phyloP scores from a whole-genome alignment of 2,329 filamentous ascomycete genomes.

The Nemania bipapillata region DNA sequence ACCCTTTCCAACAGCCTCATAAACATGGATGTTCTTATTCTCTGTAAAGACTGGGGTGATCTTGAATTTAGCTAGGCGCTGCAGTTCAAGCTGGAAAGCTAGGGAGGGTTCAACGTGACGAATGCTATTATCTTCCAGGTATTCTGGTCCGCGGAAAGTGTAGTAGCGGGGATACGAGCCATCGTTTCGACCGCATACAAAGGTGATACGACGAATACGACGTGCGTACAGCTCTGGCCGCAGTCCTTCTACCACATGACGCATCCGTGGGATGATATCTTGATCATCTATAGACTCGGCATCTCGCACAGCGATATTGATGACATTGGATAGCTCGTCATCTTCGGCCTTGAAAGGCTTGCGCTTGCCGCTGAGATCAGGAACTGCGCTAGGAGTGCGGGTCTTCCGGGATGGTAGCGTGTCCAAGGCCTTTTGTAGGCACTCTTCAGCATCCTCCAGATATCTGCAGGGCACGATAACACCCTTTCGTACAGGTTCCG shows the following conservation, averaged over 20 bases:
- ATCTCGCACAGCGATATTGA: slow-evolving; percentile 91
- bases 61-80: slow-evolving; percentile 93
- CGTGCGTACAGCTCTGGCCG: slow-evolving; percentile 85
- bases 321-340: slow-evolving; percentile 88
- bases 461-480: slow-evolving; percentile 94
- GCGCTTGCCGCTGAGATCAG: slow-evolving; percentile 79
- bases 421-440: slow-evolving; percentile 84
- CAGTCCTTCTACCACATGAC: slow-evolving; percentile 78
- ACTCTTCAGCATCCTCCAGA: slow-evolving; percentile 91
- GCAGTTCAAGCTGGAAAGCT: slow-evolving; percentile 97
- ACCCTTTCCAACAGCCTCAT: slow-evolving; percentile 94
- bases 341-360: slow-evolving; percentile 66
- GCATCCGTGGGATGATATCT: slow-evolving; percentile 80
- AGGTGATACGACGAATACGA: slow-evolving; percentile 88
- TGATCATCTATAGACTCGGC: slow-evolving; percentile 84
- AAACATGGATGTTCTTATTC: slow-evolving; percentile 99
- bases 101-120: slow-evolving; percentile 96
- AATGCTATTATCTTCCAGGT: slow-evolving; percentile 92
- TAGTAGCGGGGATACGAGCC: slow-evolving; percentile 96
- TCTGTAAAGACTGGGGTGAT: slow-evolving; percentile 99
- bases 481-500: slow-evolving; percentile 87
- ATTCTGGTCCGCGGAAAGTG: slow-evolving; percentile 93
- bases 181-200: slow-evolving; percentile 94
- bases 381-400: slow-evolving; percentile 69
- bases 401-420: slow-evolving; percentile 76